phyloP scores from a whole-genome alignment of 2,329 filamentous ascomycete species.

The Phialemonium atrogriseum region DNA sequence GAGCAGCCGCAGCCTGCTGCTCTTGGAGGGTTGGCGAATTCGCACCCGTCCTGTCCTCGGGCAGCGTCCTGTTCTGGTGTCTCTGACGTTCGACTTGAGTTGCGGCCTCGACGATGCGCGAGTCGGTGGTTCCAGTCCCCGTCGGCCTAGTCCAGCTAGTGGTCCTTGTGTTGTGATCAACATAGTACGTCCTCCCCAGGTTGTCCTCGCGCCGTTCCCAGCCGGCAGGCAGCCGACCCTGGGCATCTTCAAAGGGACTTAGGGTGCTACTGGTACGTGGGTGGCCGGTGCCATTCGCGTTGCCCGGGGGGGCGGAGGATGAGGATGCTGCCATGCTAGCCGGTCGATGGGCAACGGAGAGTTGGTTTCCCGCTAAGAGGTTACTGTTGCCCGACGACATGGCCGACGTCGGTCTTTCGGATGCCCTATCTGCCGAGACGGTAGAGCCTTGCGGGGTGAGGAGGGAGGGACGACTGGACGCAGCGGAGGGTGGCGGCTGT shows the following conservation, averaged over 20 bases:
- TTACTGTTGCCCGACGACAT: constrained; percentile 41
- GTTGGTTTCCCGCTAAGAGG: constrained; percentile 28
- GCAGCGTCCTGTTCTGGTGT: constrained; percentile 91
- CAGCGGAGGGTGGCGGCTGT: constrained; percentile 21
- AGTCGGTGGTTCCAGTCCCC: constrained; percentile 66
- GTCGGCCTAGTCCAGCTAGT: constrained; percentile 94
- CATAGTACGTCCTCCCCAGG: constrained; percentile 90
- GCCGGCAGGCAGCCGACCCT: constrained; percentile 82
- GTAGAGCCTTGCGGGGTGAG: constrained; percentile 34
- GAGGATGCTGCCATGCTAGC: constrained; percentile 35
- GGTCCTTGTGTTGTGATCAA: constrained; percentile 93
- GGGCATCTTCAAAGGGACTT: constrained; percentile 93
- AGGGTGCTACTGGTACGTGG: constrained; percentile 47
- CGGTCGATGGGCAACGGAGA: constrained; percentile 35
- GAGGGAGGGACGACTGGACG: constrained; percentile 37
- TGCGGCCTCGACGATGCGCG: constrained; percentile 75
- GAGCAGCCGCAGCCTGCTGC: constrained; percentile 34
- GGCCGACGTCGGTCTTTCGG: constrained; percentile 44
- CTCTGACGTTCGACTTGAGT: constrained; percentile 88
- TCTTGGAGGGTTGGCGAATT: constrained; percentile 74
- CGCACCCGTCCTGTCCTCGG: constrained; percentile 88
- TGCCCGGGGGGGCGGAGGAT: constrained; percentile 18
- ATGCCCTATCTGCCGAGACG: constrained; percentile 30
- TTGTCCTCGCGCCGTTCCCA: constrained; percentile 98
- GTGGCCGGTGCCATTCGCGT: constrained; percentile 26